Percentiles rank a stretch among this genome's conserved stretches.
phyloP scores from a whole-genome alignment of 192 early-diverging fungal species.

The Backusella tarrabulga region DNA sequence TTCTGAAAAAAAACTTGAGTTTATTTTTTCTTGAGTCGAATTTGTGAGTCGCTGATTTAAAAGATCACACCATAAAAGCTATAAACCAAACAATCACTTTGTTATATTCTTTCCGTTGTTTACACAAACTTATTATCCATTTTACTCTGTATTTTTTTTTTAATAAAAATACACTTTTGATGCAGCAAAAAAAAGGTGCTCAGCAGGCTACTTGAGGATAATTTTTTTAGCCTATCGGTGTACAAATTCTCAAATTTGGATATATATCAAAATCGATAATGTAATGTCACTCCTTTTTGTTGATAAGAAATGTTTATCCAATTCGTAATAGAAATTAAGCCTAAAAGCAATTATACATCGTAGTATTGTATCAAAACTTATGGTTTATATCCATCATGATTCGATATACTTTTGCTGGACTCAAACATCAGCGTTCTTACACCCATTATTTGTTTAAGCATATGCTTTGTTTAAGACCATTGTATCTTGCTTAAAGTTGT shows the following conservation, averaged over 20 bases:
- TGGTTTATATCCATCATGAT: not conserved
- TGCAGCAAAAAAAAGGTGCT: not conserved
- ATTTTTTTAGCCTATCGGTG: not conserved
- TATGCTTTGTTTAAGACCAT: not conserved
- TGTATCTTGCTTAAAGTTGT: not conserved
- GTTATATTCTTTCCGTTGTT: not conserved
- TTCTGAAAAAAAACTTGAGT: conserved; percentile 1
- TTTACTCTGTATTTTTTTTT: not conserved
- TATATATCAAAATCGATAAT: not conserved
- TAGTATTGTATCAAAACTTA: not conserved
- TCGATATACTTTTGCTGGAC: not conserved
- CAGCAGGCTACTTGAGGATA: not conserved
- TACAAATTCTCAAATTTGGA: not conserved
- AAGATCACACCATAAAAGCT: not conserved
- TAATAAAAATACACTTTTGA: not conserved
- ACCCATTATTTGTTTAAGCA: not conserved
- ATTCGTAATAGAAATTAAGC: not conserved
- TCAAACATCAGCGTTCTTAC: not conserved
- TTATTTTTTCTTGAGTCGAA: not conserved
- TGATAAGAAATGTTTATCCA: not conserved
- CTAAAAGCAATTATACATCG: not conserved
- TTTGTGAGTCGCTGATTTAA: not conserved
- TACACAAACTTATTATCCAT: not conserved
- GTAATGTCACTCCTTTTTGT: not conserved
- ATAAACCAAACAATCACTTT: not conserved